Evolutionary conservation across 805 yeast genomes (phyloP).

Genomic region (Candida awuae): DNA sequence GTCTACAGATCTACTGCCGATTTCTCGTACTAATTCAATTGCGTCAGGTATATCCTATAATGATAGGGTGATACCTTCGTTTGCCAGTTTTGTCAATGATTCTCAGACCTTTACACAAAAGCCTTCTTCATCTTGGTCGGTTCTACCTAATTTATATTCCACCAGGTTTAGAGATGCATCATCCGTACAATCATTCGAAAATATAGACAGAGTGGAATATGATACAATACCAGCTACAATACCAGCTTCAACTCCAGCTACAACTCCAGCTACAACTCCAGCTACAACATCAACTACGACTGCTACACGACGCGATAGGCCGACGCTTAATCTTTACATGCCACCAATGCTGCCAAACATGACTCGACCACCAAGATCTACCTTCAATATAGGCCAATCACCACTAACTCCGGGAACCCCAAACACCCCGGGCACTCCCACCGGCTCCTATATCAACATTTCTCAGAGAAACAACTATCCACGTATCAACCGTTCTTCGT

Average conservation of each 20-base stretch:
- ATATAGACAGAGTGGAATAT: too few species aligned
- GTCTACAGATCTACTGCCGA: slow-evolving; percentile 11
- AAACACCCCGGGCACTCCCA: slow-evolving; percentile 5
- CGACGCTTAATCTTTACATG: slow-evolving; percentile 5
- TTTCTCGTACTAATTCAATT: slow-evolving; percentile 9
- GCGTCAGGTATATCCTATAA: slow-evolving; percentile 6
- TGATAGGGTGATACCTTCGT: slow-evolving; percentile 4
- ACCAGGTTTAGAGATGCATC: too few species aligned
- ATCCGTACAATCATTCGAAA: too few species aligned
- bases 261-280: too few species aligned
- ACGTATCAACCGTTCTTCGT: slow-evolving; percentile 1
- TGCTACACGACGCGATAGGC: slow-evolving; percentile 1
- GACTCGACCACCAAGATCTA: slow-evolving; percentile 2
- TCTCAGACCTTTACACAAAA: too few species aligned
- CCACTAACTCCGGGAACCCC: slow-evolving; percentile 6
- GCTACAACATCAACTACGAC: background rate
- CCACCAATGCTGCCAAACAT: slow-evolving; percentile 1
- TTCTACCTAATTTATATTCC: too few species aligned
- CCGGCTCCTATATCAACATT: background rate
- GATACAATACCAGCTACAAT: too few species aligned
- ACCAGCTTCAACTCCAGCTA: too few species aligned
- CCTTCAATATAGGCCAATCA: slow-evolving; percentile 2
- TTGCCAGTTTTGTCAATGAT: background rate
- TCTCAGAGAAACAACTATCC: background rate
- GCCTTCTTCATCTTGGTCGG: too few species aligned